A percentile compares a stretch with the other conserved stretches of the same genome.
Conservation (phyloP, 116 monocot genomes). For the Thalassia testudinum region DNA sequence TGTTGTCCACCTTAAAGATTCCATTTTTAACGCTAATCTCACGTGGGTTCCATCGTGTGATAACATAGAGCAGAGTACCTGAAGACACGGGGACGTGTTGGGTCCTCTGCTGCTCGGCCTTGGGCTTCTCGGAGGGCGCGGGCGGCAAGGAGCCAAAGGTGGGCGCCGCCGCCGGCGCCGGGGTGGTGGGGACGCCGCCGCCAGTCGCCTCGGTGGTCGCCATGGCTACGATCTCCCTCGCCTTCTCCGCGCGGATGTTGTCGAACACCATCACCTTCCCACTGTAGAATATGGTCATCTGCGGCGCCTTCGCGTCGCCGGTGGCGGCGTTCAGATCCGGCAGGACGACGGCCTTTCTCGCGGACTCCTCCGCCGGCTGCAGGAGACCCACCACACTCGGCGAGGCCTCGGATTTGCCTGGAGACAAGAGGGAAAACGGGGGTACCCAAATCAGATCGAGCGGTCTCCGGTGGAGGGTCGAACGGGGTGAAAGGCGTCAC, state of each 20-base stretch:
- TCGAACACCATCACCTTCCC: constrained; percentile 69
- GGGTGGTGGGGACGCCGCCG: background rate
- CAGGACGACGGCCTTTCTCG: too few relatives aligned
- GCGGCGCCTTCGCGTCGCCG: constrained; percentile 1
- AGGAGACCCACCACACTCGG: too few relatives aligned
- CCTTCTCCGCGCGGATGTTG: constrained; percentile 38
- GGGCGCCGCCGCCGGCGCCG: background rate
- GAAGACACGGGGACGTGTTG: constrained; percentile 1
- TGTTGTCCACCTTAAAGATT: background rate
- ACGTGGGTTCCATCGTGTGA: background rate
- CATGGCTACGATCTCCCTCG: constrained; percentile 29
- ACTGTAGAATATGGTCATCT: constrained; percentile 68
- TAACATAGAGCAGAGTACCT: background rate
- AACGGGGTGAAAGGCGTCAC: constrained; percentile 2
- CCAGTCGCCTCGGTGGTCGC: constrained; percentile 11
- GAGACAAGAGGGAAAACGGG: background rate
- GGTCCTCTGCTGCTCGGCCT: background rate
- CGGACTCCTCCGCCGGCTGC: too few relatives aligned
- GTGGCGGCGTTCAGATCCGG: background rate
- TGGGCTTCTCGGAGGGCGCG: background rate
- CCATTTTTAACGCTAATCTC: background rate
- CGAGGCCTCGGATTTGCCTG: too few relatives aligned
- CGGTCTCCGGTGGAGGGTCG: too few relatives aligned
- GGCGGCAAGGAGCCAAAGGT: background rate
- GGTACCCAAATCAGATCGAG: background rate